phyloP scores from a whole-genome alignment of 2,329 filamentous ascomycete genomes.

The Botrytis aclada region DNA sequence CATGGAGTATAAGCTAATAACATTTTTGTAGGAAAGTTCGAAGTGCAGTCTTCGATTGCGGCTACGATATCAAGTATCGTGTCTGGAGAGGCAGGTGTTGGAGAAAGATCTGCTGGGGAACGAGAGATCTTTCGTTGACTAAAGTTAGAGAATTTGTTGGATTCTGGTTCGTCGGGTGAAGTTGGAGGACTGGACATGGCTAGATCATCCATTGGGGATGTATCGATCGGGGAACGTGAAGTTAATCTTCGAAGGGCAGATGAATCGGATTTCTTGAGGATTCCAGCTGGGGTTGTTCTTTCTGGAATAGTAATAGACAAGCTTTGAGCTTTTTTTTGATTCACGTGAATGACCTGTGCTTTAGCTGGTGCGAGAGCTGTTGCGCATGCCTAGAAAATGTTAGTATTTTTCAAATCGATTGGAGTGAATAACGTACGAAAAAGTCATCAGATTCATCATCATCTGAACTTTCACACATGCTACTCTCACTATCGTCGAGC shows the following conservation, averaged over 20 bases:
- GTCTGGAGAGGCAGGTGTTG: conserved; percentile 6
- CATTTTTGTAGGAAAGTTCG: conserved; percentile 29
- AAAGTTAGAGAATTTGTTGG: not conserved
- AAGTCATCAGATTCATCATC: conserved; percentile 24
- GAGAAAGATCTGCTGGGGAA: not conserved
- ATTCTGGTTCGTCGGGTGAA: not conserved
- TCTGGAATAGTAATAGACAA: conserved; percentile 26
- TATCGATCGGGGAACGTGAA: not conserved
- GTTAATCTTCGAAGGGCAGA: conserved; percentile 1
- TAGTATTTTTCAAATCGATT: not conserved
- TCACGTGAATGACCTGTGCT: conserved; percentile 31
- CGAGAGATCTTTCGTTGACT: not conserved
- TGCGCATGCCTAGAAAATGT: conserved; percentile 25
- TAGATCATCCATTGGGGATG: not conserved
- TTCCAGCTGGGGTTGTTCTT: conserved; percentile 25
- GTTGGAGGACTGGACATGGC: conserved; percentile 13
- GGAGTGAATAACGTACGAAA: conserved; percentile 25
- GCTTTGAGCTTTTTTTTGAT: conserved; percentile 12
- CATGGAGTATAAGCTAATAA: conserved; percentile 26
- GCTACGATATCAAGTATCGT: conserved; percentile 23
- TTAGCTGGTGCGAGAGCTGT: conserved; percentile 29
- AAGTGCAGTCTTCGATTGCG: conserved; percentile 25
- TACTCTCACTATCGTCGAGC: conserved; percentile 28
- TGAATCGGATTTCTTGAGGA: not conserved
- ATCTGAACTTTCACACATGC: conserved; percentile 22